Evolutionary conservation across 2,329 filamentous ascomycete species (phyloP).

Genomic region (Ascochyta viciae-villosae): DNA sequence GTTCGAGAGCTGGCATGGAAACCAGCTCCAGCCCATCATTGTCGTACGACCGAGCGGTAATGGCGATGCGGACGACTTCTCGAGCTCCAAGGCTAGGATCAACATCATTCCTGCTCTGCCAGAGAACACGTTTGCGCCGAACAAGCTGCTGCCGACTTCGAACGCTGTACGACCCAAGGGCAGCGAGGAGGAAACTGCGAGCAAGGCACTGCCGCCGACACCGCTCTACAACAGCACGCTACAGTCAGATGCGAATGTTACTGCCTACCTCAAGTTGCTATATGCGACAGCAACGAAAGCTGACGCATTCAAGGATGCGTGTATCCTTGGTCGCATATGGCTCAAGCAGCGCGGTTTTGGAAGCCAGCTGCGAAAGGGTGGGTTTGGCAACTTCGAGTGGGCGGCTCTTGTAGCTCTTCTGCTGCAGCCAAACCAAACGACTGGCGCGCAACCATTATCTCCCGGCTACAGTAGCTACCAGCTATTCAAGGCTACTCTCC

Average conservation of each 20-base stretch:
- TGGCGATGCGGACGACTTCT: slow-evolving; percentile 47
- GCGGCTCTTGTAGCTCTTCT: slow-evolving; percentile 79
- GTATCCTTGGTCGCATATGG: slow-evolving; percentile 86
- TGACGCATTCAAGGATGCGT: slow-evolving; percentile 79
- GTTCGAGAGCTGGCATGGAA: slow-evolving; percentile 75
- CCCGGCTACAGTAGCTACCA: slow-evolving; percentile 87
- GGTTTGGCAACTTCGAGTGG: slow-evolving; percentile 96
- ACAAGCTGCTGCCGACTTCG: slow-evolving; percentile 73
- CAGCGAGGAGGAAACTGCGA: slow-evolving; percentile 53
- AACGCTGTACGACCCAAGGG: slow-evolving; percentile 71
- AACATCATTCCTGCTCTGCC: slow-evolving; percentile 79
- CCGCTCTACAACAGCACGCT: slow-evolving; percentile 90
- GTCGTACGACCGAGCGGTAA: slow-evolving; percentile 51
- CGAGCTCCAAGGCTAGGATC: slow-evolving; percentile 57
- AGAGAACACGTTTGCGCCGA: slow-evolving; percentile 70
- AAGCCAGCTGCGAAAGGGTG: slow-evolving; percentile 73
- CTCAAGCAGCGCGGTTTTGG: slow-evolving; percentile 84
- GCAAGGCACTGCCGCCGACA: slow-evolving; percentile 59
- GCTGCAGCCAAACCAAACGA: slow-evolving; percentile 76
- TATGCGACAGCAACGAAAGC: slow-evolving; percentile 74
- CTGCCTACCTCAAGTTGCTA: slow-evolving; percentile 77
- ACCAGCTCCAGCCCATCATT: slow-evolving; percentile 76
- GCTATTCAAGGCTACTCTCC: slow-evolving; percentile 92
- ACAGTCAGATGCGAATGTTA: slow-evolving; percentile 76
- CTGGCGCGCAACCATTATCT: slow-evolving; percentile 75